Evolutionary conservation across 148 eudicot genomes (phyloP), one percentile per base, ranked within the genome.

Genomic region (Persicaria tinctoria): DNA sequence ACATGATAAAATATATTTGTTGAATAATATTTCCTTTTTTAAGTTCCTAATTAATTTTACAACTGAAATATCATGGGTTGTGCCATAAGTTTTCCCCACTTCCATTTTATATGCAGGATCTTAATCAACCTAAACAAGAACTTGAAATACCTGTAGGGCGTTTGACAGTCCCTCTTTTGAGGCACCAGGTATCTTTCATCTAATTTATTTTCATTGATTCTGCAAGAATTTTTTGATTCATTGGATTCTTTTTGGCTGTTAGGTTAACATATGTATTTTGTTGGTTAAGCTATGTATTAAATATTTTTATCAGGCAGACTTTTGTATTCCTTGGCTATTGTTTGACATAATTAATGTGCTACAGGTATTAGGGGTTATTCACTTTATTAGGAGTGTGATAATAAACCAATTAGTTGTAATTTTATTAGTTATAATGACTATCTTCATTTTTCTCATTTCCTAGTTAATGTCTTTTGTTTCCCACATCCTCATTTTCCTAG

Each of bases 121-220:
- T 71, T 23, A 71, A 46, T 48, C 74, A 71, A 48, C 74, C 74
- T 0, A 71, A 71, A 17, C 13, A 47, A 20, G 74, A 71, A 47
- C 74, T 46, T 46, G 74, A 71, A 6, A 16, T 71, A 9, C 74
- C 74, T 71, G 54, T 3, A 46, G 74, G 74, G 12, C 55, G 47
- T 71, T 23, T 71, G 55, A 46, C 74, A 8, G 74, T 71, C 14
- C 38, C 53, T 47, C 38, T 71, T 32, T 32, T 71, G 54, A 71
- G 74, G 44, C 74, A 71, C 74, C 74, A 71, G 74, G 74, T 71
- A n/a, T 71, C 38, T 18, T 47, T 47, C 14, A 47, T 48, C 74
- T 48, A 71, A 8, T 70, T 47, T 32, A 48, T 48, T 71, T 71
- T 46, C 53, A 70, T 17, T 51, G 14, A 4, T 46, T 23, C 10